Base-by-base conservation (phyloP, 2,329 filamentous ascomycete species). In the Neopestalotiopsis sp. region DNA sequence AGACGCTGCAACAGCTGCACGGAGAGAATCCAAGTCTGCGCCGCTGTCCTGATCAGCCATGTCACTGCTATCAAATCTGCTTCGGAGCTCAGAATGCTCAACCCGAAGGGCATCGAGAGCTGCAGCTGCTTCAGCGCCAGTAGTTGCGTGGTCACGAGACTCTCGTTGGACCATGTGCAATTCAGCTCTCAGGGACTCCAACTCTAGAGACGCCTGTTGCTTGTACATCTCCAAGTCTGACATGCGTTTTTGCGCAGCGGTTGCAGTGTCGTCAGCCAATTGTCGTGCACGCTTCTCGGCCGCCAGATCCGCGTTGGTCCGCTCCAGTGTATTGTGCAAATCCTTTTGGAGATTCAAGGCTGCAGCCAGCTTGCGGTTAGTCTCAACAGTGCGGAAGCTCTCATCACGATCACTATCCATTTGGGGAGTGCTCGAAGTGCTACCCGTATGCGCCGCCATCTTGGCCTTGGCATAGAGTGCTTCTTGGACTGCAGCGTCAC, bases 381-480 rank as follows among this genome's bases (percentile, higher is more conserved):
- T 89, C 70, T 97, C 95, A 10, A 88, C 88, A 6, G 89, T 87
- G 34, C 93, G 90, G 65, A 92, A 91, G 56, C 67, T 61, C 13
- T 65, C 81, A 65, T 93, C 91, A 49, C 89, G 85, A 64, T 88
- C 88, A 14, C 79, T 85, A 61, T 90, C 90, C 2, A 89, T 79
- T 76, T 90, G 85, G 68, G 91, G 82, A 56, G 89, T 87, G 75
- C 86, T 86, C 57, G 85, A 85, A 65, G 90, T 87, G 74, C 91
- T 94, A 67, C 90, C 87, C 49, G 80, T 75, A 71, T 94, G 92
- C 7, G 94, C 95, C 38, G 95, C 95, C 65, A 98, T 84, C 78
- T 94, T 98, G 2, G 97, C 94, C 78, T 97, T 97, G 42, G 95
- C 94, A 80, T 98, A 98, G 0, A 96, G 92, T 1, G 96, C 96